A percentile compares a stretch with the other conserved stretches of the same genome.
phyloP scores from a whole-genome alignment of 768 basidiomycete species.

The Daedalea quercina region DNA sequence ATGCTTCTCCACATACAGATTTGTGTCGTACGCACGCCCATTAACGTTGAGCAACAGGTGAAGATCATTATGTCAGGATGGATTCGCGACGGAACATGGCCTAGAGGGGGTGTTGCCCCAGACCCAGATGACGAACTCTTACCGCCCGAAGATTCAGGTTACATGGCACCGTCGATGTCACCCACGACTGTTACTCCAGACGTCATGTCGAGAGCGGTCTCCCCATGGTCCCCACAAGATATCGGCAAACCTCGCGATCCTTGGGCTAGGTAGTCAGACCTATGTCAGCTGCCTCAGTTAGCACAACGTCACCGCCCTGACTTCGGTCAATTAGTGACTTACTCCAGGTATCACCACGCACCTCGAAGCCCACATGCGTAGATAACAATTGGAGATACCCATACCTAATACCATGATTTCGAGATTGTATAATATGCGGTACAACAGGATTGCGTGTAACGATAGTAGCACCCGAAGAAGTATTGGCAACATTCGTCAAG shows the following conservation, averaged over 20 bases:
- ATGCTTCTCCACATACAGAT: background rate
- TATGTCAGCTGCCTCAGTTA: background rate
- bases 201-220: background rate
- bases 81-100: slow-evolving; percentile 76
- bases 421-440: background rate
- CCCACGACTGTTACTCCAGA: background rate
- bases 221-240: slow-evolving; percentile 1
- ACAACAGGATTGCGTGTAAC: background rate
- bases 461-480: slow-evolving; percentile 22
- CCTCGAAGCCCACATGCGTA: too few species aligned
- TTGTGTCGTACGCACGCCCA: background rate
- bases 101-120: slow-evolving; percentile 49
- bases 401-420: background rate
- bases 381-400: background rate
- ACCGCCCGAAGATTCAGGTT: background rate
- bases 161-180: background rate
- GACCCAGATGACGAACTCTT: slow-evolving; percentile 50
- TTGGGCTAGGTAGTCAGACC: background rate
- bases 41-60: slow-evolving; percentile 37
- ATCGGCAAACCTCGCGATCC: background rate
- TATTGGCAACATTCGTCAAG: slow-evolving; percentile 23
- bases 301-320: background rate
- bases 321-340: too few species aligned
- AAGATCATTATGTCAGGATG: slow-evolving; percentile 70
- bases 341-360: too few species aligned